Percentiles rank a stretch among this genome's conserved stretches.
Evolutionary conservation across 495 filamentous ascomycete genomes (phyloP).

Genomic region (Penicillium waksmanii): DNA sequence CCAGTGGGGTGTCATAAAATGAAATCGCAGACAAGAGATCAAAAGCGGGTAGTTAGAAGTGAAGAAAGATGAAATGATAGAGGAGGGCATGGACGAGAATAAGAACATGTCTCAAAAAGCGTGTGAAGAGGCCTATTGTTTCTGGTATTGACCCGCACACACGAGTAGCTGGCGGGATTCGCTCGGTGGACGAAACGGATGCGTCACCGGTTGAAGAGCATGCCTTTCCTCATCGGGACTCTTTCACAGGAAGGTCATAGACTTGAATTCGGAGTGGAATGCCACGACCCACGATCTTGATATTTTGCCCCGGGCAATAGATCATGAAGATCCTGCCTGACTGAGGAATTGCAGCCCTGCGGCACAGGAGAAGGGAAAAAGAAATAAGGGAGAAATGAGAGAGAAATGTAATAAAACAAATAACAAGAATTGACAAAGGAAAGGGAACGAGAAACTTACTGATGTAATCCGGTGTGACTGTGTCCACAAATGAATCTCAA

Average conservation of each 20-base stretch:
- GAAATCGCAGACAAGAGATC: neutral
- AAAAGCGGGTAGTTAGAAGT: neutral
- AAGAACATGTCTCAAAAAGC: conserved; percentile 19
- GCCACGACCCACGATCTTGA: conserved; percentile 8
- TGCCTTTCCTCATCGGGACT: conserved; percentile 20
- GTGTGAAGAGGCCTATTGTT: conserved; percentile 6
- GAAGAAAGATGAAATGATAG: conserved; percentile 3
- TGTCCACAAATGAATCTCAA: conserved; percentile 8
- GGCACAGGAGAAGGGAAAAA: conserved; percentile 17
- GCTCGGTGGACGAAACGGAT: conserved; percentile 14
- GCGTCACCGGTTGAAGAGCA: conserved; percentile 26
- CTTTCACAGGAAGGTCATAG: conserved; percentile 16
- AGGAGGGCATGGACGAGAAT: conserved; percentile 15
- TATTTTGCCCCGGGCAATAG: conserved; percentile 9
- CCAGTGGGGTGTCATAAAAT: neutral
- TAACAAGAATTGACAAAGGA: conserved; percentile 9
- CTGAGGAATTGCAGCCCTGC: neutral
- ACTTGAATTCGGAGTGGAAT: conserved; percentile 8
- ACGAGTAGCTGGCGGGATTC: conserved; percentile 9
- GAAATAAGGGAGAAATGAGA: conserved; percentile 4
- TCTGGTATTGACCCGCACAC: conserved; percentile 1
- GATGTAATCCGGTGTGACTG: conserved; percentile 19
- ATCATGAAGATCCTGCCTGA: conserved; percentile 16
- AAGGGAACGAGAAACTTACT: conserved; percentile 25
- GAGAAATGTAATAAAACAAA: conserved; percentile 6